Evolutionary conservation across 2,329 filamentous ascomycete genomes (phyloP).

Genomic region (Fusarium gaditjirri): DNA sequence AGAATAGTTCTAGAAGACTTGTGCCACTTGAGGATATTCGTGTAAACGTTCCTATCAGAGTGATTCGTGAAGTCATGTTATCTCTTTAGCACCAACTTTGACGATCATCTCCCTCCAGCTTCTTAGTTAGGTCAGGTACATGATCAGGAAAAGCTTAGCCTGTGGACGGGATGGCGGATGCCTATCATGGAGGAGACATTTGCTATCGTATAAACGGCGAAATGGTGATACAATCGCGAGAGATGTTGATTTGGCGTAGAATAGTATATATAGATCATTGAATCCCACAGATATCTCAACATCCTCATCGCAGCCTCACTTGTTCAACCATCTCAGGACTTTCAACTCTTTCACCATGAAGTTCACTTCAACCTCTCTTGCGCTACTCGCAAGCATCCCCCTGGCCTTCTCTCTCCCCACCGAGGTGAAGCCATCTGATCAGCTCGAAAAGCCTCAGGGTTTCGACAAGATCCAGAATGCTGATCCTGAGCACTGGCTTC

Average conservation of each 20-base stretch:
- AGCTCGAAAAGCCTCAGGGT: neutral
- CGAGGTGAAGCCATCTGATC: neutral
- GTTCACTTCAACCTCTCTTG: neutral
- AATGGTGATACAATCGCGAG: neutral
- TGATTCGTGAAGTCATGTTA: neutral
- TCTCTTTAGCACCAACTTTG: neutral
- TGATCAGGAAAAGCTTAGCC: neutral
- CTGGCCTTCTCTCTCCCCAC: neutral
- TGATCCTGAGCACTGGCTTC: neutral
- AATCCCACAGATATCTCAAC: neutral
- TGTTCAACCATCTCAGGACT: neutral
- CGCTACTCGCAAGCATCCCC: neutral
- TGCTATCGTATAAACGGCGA: neutral
- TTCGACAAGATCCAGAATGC: neutral
- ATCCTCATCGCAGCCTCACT: neutral
- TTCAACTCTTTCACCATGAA: neutral
- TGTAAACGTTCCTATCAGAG: neutral
- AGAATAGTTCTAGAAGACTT: neutral
- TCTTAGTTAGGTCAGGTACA: neutral
- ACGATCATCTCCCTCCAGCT: neutral
- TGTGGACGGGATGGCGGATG: neutral
- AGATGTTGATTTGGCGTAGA: neutral
- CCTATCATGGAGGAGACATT: too few relatives aligned
- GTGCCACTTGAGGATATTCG: neutral
- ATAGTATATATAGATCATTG: neutral